A percentile compares a stretch with the other conserved stretches of the same genome.
These are phyloP conservation scores for Phytophthora pini DNA, from an alignment of 352 stramenopile genomes.

Conservation along the genomic window DNA sequence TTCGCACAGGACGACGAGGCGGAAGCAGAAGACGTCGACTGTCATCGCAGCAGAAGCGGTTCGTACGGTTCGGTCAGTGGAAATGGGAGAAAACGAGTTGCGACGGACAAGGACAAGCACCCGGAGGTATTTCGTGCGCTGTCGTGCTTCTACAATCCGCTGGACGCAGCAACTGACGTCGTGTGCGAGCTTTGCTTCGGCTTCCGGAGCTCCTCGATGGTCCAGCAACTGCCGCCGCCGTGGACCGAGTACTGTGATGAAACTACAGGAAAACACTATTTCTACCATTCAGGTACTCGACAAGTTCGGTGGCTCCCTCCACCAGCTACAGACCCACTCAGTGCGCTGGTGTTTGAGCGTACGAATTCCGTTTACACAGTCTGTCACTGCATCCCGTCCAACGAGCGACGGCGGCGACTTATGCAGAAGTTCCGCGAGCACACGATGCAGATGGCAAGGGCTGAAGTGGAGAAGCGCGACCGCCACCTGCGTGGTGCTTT, in stretches of 20 bases:
- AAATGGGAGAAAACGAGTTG: background rate
- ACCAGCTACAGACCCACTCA: slow-evolving; percentile 41
- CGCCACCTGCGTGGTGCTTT: slow-evolving; percentile 59
- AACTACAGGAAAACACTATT: slow-evolving; percentile 57
- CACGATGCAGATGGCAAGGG: slow-evolving; percentile 42
- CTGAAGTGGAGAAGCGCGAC: slow-evolving; percentile 51
- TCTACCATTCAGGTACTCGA: slow-evolving; percentile 45
- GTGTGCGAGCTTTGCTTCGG: slow-evolving; percentile 58
- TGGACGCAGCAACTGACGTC: slow-evolving; percentile 53
- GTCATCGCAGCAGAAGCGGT: slow-evolving; percentile 2
- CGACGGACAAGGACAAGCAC: slow-evolving; percentile 36
- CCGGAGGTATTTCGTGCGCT: slow-evolving; percentile 39
- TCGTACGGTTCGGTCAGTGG: slow-evolving; percentile 1
- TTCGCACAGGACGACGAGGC: slow-evolving; percentile 33
- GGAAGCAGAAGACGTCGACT: background rate
- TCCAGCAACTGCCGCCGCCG: slow-evolving; percentile 39
- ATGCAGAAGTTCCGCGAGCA: slow-evolving; percentile 68
- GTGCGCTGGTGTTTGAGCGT: slow-evolving; percentile 56
- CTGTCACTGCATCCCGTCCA: slow-evolving; percentile 66
- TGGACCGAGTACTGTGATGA: slow-evolving; percentile 67
- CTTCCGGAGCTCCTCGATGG: slow-evolving; percentile 44
- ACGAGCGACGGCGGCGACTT: slow-evolving; percentile 47
- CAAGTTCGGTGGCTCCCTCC: slow-evolving; percentile 58
- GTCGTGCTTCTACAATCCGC: slow-evolving; percentile 54
- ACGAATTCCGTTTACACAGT: slow-evolving; percentile 67